These are phyloP conservation scores for Hypoxylon sp. DNA, from an alignment of 2,329 filamentous ascomycete species.

Conservation along the genomic window DNA sequence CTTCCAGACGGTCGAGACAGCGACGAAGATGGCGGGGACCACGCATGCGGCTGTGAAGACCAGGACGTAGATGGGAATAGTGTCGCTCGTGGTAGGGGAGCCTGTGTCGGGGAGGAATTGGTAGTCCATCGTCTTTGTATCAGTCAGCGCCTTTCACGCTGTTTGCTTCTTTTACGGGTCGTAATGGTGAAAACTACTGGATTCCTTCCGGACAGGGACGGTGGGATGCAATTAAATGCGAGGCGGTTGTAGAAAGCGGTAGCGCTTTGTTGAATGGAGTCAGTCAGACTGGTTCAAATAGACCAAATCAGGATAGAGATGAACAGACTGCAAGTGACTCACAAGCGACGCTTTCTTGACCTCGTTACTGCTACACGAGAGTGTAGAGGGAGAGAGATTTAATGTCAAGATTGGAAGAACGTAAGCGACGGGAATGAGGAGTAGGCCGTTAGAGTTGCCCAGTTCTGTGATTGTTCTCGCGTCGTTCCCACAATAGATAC, in stretches of 20 bases:
- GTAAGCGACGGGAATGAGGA: too few relatives aligned
- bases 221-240: neutral
- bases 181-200: neutral
- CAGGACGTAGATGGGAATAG: neutral
- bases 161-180: neutral
- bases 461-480: too few relatives aligned
- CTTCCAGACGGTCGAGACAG: neutral
- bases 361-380: neutral
- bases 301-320: neutral
- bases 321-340: neutral
- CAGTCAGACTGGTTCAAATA: neutral
- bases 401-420: neutral
- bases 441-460: too few relatives aligned
- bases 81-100: neutral
- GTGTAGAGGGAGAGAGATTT: neutral
- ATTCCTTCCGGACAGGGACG: neutral
- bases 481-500: neutral
- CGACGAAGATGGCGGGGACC: constrained; percentile 6
- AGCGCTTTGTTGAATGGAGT: neutral
- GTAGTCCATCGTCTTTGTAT: neutral
- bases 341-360: neutral
- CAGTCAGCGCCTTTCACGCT: neutral
- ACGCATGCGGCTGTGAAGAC: constrained; percentile 17
- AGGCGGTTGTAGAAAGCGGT: neutral
- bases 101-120: neutral